Evolutionary conservation across 225 moss, liverwort and hornwort species (phyloP).

Genomic region (Anthoceros angustus): DNA sequence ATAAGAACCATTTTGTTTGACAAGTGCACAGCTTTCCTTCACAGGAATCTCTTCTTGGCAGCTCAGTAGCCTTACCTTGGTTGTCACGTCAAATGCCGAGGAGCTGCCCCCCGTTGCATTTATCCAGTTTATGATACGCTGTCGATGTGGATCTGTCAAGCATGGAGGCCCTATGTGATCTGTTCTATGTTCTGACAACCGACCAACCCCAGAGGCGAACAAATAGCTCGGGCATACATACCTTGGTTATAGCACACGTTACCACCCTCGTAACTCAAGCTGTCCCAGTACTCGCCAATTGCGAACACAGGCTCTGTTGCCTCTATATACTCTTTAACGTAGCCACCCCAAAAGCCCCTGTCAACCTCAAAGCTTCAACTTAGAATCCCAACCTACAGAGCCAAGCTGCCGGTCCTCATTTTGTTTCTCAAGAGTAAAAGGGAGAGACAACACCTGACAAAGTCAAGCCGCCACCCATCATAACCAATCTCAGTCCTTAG

Average conservation of each 20-base stretch:
- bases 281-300: constrained; percentile 86
- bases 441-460: constrained; percentile 42
- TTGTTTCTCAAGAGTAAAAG: neutral
- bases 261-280: constrained; percentile 65
- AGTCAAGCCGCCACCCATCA: constrained; percentile 92
- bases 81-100: constrained; percentile 91
- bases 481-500: constrained; percentile 54
- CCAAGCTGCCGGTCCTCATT: neutral
- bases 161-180: neutral
- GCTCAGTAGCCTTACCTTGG: constrained; percentile 34
- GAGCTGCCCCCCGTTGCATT: constrained; percentile 81
- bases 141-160: constrained; percentile 63
- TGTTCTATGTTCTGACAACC: neutral
- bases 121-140: constrained; percentile 87
- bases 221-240: neutral
- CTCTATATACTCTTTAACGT: constrained; percentile 73
- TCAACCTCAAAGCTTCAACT: constrained; percentile 6
- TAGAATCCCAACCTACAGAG: neutral
- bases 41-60: too few species aligned
- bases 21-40: too few species aligned
- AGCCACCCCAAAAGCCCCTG: constrained; percentile 87
- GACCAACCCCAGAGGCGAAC: neutral
- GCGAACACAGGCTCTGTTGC: constrained; percentile 63
- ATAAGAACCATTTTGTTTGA: neutral
- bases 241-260: constrained; percentile 82